Evolutionary conservation across 148 eudicot species (phyloP), one percentile per base, ranked within the genome.

Genomic region (Nepenthes gracilis): DNA sequence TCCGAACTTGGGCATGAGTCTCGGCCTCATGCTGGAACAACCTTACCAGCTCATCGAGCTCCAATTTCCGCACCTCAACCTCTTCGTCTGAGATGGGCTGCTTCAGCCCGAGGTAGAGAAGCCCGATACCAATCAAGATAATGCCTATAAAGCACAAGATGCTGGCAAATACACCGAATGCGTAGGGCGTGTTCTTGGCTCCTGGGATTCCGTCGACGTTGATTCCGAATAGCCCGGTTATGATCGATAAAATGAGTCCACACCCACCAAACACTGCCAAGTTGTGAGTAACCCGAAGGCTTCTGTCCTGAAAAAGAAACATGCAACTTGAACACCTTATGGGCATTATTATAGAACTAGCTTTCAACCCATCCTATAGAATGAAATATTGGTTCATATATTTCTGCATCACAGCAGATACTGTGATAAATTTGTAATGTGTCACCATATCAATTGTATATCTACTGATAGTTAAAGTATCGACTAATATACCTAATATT

Each of bases 151-250:
- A 35, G 64, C 81, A 54, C 45, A 91, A 81, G 67, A 87, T 64
- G 7, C 70, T 89, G 12, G 95, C 10, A 64, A 91, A 91, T 9
- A 91, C 73, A 55, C 70, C 87, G 66, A 91, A 91, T 11, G 97
- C 96, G 40, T 91, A 91, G 2, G 97, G 97, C 33, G 93, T 85
- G 67, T 77, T 81, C 36, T 55, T 35, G 23, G 87, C 43, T 35
- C 97, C 97, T 10, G 97, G 97, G 14, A 91, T 91, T 51, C 97
- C 97, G 62, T 91, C 97, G 2, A 91, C 93, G 57, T 91, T 91
- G 73, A 87, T 87, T 6, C 97, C 97, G 56, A 91, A 91, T 43
- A 91, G 74, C 23, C 97, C 97, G 0, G 97, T 83, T 70, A 91
- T 76, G 77, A 91, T 78, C 7, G 97, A 77, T 55, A 91, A 73